A percentile compares a stretch with the other conserved stretches of the same genome.
Evolutionary conservation across 1,284 basidiomycete genomes (phyloP).

Genomic region (Mycena sp.): DNA sequence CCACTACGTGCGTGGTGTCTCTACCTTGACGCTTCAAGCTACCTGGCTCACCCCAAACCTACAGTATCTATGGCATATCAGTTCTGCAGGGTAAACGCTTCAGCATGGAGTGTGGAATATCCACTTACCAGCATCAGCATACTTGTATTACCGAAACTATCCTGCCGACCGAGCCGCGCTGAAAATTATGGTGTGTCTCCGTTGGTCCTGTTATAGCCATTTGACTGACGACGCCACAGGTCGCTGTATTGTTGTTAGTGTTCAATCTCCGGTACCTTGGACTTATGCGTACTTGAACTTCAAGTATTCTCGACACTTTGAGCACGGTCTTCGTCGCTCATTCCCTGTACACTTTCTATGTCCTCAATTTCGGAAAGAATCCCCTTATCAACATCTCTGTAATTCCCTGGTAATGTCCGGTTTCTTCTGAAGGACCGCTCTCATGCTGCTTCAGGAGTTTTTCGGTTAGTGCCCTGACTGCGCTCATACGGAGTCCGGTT

Average conservation of each 20-base stretch:
- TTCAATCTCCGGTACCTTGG: not conserved
- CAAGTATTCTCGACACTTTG: conserved; percentile 12
- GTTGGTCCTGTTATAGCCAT: not conserved
- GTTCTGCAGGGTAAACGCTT: conserved; percentile 3
- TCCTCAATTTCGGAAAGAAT: conserved; percentile 15
- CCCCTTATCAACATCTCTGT: not conserved
- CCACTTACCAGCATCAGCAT: not conserved
- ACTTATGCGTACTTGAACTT: not conserved
- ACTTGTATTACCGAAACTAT: conserved; percentile 10
- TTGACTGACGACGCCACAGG: not conserved
- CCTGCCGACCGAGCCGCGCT: not conserved
- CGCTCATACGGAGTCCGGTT: too few relatives aligned
- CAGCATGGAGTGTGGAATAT: too few relatives aligned
- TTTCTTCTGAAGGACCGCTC: not conserved
- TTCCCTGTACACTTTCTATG: conserved; percentile 19
- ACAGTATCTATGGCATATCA: conserved; percentile 5
- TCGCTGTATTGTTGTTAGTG: conserved; percentile 6
- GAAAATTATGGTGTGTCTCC: conserved; percentile 5
- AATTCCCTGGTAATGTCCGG: conserved; percentile 17
- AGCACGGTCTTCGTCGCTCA: conserved; percentile 21
- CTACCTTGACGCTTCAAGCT: too few relatives aligned
- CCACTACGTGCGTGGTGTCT: not conserved
- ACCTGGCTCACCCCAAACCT: not conserved
- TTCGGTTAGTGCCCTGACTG: not conserved
- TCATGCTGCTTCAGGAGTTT: not conserved